Conservation (phyloP, 116 monocot species). For the Zostera marina region DNA sequence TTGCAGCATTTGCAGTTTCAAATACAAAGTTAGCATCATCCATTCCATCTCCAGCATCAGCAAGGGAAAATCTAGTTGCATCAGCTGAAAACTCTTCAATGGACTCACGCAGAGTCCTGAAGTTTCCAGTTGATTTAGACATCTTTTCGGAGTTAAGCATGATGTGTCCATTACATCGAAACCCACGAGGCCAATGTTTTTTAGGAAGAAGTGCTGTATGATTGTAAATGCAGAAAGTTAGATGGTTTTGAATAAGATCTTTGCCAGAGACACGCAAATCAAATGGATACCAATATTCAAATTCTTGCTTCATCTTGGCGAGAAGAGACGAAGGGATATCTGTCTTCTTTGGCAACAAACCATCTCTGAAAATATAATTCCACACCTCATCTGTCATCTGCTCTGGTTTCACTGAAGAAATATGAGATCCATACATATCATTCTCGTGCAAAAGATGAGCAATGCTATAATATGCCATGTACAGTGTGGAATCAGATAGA, state of each 20-base stretch:
- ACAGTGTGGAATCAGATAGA: slow-evolving; percentile 82
- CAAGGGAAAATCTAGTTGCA: slow-evolving; percentile 82
- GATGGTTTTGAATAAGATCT: slow-evolving; percentile 89
- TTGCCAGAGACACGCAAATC: slow-evolving; percentile 91
- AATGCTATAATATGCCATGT: slow-evolving; percentile 87
- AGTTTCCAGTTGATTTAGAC: slow-evolving; percentile 96
- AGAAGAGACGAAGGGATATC: slow-evolving; percentile 44
- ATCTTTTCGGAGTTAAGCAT: slow-evolving; percentile 96
- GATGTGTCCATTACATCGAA: slow-evolving; percentile 88
- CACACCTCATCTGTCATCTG: slow-evolving; percentile 86
- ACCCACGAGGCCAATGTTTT: slow-evolving; percentile 67
- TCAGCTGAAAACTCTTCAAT: slow-evolving; percentile 78
- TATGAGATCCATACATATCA: slow-evolving; percentile 60
- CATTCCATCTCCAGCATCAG: slow-evolving; percentile 93
- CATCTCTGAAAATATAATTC: slow-evolving; percentile 60
- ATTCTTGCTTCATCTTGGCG: slow-evolving; percentile 71
- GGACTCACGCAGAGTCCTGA: slow-evolving; percentile 71
- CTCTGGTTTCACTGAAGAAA: slow-evolving; percentile 39
- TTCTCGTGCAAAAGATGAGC: slow-evolving; percentile 81
- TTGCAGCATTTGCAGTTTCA: slow-evolving; percentile 90
- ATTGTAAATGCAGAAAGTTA: slow-evolving; percentile 88
- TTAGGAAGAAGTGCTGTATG: slow-evolving; percentile 71
- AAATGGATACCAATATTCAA: slow-evolving; percentile 96
- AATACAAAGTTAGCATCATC: slow-evolving; percentile 91
- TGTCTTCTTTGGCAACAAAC: slow-evolving; percentile 25